Base-by-base conservation (phyloP, 768 basidiomycete species). In the Russula abietina region DNA sequence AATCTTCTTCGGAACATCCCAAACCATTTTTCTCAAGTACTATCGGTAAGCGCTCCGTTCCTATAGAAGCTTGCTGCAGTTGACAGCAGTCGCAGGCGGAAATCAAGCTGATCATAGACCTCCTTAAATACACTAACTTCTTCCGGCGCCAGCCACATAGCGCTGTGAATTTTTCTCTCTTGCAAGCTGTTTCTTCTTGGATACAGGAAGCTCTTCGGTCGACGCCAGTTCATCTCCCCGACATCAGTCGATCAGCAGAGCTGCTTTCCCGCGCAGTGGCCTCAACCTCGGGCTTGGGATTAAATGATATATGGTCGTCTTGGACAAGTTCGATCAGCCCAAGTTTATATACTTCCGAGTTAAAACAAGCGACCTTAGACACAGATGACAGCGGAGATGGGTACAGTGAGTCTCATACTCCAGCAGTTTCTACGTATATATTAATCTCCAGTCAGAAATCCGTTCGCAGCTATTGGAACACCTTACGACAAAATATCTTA, bases 231-330 rank as follows among this genome's bases (percentile, higher is more conserved):
- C 56, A 73, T 3, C 48, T 61, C 4, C 80, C 83, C 55, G 46
- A 59, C 1, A 56, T 68, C 28, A 69, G 85, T 33, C 68, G 67
- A 10, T 54, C 72, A 30, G 75, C 75, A 7, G 60, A 74, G 36
- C 68, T 69, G 7, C 75, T 95, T 3, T 75, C 79, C 41, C 72
- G 78, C 5, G 69, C 76, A 3, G 76, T 89, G 17, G 81, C 81
- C 3, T 79, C 85, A 17, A 83, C 84, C 8, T 80, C 83, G n/a
- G 94, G 95, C 4, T 77, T 83, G 28, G 89, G 87, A 26, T 75
- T 94, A 71, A 74, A 81, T 22, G 78, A 85, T 24, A 82, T 96
- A 39, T 96, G 93, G 93, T 75, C 78, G 14, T 72, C 70, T 7
- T 72, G 86, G 59, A 78, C 69, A 12, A 43, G 46, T 14, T 67